Evolutionary conservation across 208 protist genomes (phyloP).

Genomic region (Kentomonas sorsogonicus): DNA sequence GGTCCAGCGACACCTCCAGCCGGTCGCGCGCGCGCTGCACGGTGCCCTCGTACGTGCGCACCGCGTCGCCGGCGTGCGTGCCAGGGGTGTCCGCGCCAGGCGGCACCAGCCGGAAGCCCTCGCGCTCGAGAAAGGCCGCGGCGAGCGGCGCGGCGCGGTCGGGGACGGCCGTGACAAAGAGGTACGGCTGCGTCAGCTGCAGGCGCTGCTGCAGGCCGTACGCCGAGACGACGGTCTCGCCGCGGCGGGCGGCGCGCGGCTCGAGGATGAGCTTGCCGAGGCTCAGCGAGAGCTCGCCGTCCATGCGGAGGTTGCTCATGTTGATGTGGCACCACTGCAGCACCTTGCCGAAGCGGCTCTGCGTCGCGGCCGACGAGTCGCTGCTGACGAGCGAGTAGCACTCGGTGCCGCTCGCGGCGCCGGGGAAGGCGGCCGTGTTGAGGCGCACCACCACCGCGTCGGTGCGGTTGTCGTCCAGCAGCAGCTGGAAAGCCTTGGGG

Average conservation of each 20-base stretch:
- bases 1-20: constrained; percentile 61
- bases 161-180: constrained; percentile 62
- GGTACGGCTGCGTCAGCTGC: constrained; percentile 80
- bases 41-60: constrained; percentile 67
- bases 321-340: constrained; percentile 91
- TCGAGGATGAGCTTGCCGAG: constrained; percentile 80
- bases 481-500: constrained; percentile 87
- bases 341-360: constrained; percentile 82
- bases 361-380: constrained; percentile 52
- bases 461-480: constrained; percentile 57
- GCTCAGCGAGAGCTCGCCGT: constrained; percentile 74
- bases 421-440: constrained; percentile 87
- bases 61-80: neutral
- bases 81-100: too few relatives aligned
- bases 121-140: constrained; percentile 44
- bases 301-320: constrained; percentile 88
- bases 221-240: constrained; percentile 61
- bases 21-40: constrained; percentile 74
- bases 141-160: constrained; percentile 36
- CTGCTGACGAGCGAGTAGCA: constrained; percentile 82
- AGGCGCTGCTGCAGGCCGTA: constrained; percentile 88
- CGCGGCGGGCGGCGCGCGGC: constrained; percentile 19
- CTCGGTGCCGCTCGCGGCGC: constrained; percentile 82
- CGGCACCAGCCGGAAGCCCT: constrained; percentile 47
- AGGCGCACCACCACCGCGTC: constrained; percentile 79